Conservation (phyloP, 805 yeast species). For the Cyberlindnera americana region DNA sequence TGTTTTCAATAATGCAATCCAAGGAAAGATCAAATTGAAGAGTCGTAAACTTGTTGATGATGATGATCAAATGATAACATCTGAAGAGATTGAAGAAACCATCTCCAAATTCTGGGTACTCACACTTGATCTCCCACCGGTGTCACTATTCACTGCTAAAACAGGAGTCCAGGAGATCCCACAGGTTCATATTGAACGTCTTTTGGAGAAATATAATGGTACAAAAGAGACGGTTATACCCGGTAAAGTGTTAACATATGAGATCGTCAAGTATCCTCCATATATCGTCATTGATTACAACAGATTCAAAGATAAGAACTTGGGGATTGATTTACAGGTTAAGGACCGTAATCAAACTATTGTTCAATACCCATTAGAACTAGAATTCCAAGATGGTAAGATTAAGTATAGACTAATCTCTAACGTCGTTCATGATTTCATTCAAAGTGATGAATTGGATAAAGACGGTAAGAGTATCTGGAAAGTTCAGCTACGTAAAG, state of each 20-base stretch:
- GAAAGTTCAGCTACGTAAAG: constrained; percentile 47
- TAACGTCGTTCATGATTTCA: constrained; percentile 41
- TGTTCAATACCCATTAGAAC: constrained; percentile 49
- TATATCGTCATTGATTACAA: constrained; percentile 54
- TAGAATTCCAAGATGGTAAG: constrained; percentile 29
- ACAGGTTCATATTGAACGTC: constrained; percentile 42
- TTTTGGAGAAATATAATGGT: constrained; percentile 44
- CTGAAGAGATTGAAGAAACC: not conserved
- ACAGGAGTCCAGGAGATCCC: constrained; percentile 44
- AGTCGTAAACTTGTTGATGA: constrained; percentile 27
- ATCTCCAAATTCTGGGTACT: constrained; percentile 47
- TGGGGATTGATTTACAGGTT: constrained; percentile 31
- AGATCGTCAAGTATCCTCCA: constrained; percentile 45
- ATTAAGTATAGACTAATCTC: constrained; percentile 41
- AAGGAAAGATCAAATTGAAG: constrained; percentile 44
- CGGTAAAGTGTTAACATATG: constrained; percentile 34
- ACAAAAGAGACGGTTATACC: constrained; percentile 31
- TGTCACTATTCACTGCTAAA: constrained; percentile 52
- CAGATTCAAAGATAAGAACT: constrained; percentile 40
- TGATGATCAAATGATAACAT: constrained; percentile 6
- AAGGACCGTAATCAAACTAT: constrained; percentile 55
- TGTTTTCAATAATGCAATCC: constrained; percentile 38
- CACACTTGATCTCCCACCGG: constrained; percentile 56
- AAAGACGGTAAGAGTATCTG: constrained; percentile 36
- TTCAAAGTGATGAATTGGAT: constrained; percentile 20